Evolutionary conservation across 306 rosid genomes (phyloP).

Genomic region (Macrotyloma uniflorum): DNA sequence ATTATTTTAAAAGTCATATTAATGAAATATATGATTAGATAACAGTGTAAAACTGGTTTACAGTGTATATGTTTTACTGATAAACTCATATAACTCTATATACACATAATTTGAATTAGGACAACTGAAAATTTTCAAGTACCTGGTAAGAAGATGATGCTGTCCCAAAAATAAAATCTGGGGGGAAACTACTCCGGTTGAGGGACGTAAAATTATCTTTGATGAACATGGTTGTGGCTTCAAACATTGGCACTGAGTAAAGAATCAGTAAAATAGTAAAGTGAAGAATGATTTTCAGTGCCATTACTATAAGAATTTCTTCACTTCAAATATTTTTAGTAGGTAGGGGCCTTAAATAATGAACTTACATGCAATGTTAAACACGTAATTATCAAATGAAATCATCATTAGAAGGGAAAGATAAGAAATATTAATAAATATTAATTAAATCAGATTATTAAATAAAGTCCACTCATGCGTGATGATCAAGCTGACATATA

Average conservation of each 20-base stretch:
- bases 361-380: background rate
- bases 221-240: slow-evolving; percentile 4
- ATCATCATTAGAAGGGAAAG: background rate
- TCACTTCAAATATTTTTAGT: background rate
- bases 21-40: too few species aligned
- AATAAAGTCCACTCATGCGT: background rate
- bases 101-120: too few species aligned
- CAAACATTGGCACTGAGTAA: background rate
- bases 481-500: background rate
- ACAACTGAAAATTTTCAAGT: too few species aligned
- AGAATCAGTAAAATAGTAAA: background rate
- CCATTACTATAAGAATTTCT: slow-evolving; percentile 13
- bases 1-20: too few species aligned
- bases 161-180: slow-evolving; percentile 43
- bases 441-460: background rate
- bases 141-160: slow-evolving; percentile 44
- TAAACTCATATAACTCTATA: too few species aligned
- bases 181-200: slow-evolving; percentile 36
- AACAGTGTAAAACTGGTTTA: too few species aligned
- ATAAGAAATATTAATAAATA: background rate
- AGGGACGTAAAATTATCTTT: background rate
- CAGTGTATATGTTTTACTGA: too few species aligned
- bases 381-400: background rate
- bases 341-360: background rate
- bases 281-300: slow-evolving; percentile 1